Base-by-base conservation (phyloP, 192 early-diverging fungal species). In the Coemansia sp. region DNA sequence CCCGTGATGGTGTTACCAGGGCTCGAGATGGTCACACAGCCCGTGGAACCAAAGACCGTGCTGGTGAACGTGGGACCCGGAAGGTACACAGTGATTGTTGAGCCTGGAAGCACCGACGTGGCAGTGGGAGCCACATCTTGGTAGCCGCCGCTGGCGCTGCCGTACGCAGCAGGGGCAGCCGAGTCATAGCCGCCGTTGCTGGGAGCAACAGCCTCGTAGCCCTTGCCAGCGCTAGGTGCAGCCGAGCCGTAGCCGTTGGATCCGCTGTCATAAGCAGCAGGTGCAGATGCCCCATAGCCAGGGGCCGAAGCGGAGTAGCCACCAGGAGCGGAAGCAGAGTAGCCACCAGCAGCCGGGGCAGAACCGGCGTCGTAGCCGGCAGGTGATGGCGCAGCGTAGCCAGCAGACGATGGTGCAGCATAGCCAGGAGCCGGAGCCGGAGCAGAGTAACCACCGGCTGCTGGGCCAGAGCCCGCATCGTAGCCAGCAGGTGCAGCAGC, bases 1-100 rank as follows among this genome's bases (percentile, higher is more conserved):
- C 57, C 64, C 20, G 75, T 78, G 17, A 75, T 54, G 19, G 62
- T 61, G 36, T 55, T 65, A 1, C 71, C 68, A 2, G 75, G 69
- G 48, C 52, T 48, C n/a, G 62, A 65, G 19, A 78, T 69, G 3
- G 68, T 82, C 20, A 70, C 48, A 20, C 48, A 66, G 23, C 53
- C 38, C 14, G 50, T 59, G 19, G 70, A 21, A 21, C 59, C 70
- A 22, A 49, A 21, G 17, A 71, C 58, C 1, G 72, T 74, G 56
- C 31, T 48, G 51, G 72, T 74, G 48, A 57, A 48, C 21, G 69
- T 71, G 19, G 62, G 56, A n/a, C 69, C 69, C 8, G 69, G 62
- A 22, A 65, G 40, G 56, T 25, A 65, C 50, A 71, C 58, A 12
- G 72, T 74, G 46, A 68, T 59, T 10, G 66, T 69, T 26, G 57